phyloP scores from a whole-genome alignment of 305 asterid genomes.

The Plantago lanceolata region DNA sequence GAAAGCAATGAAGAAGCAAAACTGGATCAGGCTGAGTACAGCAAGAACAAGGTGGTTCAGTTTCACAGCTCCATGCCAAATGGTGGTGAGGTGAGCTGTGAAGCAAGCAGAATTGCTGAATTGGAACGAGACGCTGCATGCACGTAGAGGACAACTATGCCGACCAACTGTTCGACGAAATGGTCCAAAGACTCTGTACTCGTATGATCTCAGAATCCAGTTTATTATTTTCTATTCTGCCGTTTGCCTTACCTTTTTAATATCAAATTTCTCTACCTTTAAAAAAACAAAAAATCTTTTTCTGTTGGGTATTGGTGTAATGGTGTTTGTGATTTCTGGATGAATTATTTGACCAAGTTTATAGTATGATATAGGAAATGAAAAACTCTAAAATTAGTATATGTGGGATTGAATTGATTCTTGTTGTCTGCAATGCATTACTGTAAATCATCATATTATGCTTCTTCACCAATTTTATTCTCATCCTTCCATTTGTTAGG shows the following conservation, averaged over 20 bases:
- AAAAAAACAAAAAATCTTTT: too few species aligned
- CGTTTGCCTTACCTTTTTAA: neutral
- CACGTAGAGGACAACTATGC: neutral
- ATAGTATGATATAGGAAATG: neutral
- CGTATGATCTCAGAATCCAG: neutral
- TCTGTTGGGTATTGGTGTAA: too few species aligned
- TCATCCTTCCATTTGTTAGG: constrained; percentile 72
- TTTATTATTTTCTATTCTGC: neutral
- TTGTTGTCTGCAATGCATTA: neutral
- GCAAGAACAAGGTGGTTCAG: neutral
- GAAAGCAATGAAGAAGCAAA: too few species aligned
- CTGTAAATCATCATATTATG: constrained; percentile 5
- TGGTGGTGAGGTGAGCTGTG: neutral
- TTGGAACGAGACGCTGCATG: neutral
- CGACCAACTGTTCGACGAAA: neutral
- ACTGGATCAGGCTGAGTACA: neutral
- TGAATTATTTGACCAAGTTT: constrained; percentile 9
- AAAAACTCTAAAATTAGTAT: neutral
- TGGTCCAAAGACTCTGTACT: neutral
- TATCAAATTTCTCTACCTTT: neutral
- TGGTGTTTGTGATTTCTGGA: neutral
- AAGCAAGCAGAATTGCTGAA: neutral
- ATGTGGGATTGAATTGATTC: neutral
- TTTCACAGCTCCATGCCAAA: neutral
- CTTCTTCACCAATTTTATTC: constrained; percentile 7